These are phyloP conservation scores for Crithidia expoeki DNA, from an alignment of 208 protist species.

Conservation along the genomic window DNA sequence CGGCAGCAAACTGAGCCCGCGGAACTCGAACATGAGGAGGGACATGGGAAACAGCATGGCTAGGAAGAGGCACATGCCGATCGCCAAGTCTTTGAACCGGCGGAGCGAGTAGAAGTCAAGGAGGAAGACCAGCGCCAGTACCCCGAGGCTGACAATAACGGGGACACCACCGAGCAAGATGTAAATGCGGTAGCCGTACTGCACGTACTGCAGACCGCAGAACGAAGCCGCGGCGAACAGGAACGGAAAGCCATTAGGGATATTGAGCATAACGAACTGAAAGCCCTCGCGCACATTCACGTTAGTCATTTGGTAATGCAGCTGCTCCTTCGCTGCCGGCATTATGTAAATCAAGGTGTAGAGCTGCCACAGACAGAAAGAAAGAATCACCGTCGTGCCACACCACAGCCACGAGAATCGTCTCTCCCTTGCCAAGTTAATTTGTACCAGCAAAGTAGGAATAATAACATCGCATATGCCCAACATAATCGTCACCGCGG, in stretches of 20 bases:
- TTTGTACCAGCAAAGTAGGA: constrained; percentile 69
- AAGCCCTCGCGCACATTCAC: constrained; percentile 54
- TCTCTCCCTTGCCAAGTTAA: constrained; percentile 53
- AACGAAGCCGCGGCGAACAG: constrained; percentile 69
- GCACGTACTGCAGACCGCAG: constrained; percentile 68
- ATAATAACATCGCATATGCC: constrained; percentile 60
- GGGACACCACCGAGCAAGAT: constrained; percentile 66
- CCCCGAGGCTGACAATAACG: constrained; percentile 51
- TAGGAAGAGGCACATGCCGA: constrained; percentile 57
- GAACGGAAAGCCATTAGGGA: constrained; percentile 72
- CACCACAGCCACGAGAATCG: constrained; percentile 83
- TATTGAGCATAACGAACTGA: constrained; percentile 65
- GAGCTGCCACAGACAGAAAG: constrained; percentile 75
- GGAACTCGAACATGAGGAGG: constrained; percentile 59
- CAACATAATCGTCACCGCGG: constrained; percentile 54
- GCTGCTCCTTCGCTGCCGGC: constrained; percentile 50
- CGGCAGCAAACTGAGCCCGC: constrained; percentile 62
- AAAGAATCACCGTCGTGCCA: constrained; percentile 61
- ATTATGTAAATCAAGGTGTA: constrained; percentile 69
- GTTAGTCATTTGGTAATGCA: constrained; percentile 50
- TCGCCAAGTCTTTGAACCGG: constrained; percentile 57
- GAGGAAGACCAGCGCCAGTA: constrained; percentile 67
- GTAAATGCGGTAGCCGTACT: constrained; percentile 65
- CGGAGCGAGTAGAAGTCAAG: constrained; percentile 61
- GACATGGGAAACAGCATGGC: constrained; percentile 69